phyloP scores from a whole-genome alignment of 2,329 filamentous ascomycete species.

The Epichloe coenophiala region DNA sequence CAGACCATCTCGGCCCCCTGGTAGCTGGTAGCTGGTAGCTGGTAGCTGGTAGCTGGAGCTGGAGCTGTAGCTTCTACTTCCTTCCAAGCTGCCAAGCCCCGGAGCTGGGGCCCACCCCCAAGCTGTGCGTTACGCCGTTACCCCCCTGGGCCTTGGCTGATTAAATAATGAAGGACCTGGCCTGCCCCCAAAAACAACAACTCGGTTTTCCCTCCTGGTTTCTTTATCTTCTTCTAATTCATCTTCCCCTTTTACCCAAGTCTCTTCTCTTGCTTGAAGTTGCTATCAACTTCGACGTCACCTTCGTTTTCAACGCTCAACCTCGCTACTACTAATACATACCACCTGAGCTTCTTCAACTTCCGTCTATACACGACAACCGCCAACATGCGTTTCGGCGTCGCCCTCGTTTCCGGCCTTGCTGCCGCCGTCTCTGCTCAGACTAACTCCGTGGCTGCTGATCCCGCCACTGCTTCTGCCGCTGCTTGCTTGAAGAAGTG shows the following conservation, averaged over 20 bases:
- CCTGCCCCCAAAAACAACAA: background rate
- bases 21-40: too few relatives aligned
- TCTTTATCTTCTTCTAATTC: background rate
- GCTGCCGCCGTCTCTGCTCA: constrained; percentile 35
- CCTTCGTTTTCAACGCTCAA: background rate
- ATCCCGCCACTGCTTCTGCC: constrained; percentile 14
- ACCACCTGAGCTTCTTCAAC: background rate
- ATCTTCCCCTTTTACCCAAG: background rate
- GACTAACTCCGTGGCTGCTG: constrained; percentile 13
- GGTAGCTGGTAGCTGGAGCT: too few relatives aligned
- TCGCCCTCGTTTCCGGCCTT: constrained; percentile 36
- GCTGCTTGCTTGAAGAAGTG: constrained; percentile 34
- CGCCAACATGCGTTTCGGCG: constrained; percentile 43
- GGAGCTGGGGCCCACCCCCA: background rate
- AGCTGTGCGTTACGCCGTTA: background rate
- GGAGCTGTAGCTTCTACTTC: too few relatives aligned
- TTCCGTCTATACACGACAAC: constrained; percentile 3
- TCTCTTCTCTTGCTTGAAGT: constrained; percentile 1
- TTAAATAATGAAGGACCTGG: constrained; percentile 1
- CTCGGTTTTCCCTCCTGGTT: too few relatives aligned
- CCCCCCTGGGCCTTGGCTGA: background rate
- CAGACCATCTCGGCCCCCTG: too few relatives aligned
- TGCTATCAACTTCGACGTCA: background rate
- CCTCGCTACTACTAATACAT: background rate
- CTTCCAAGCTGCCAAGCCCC: too few relatives aligned